Evolutionary conservation across 306 rosid species (phyloP).

Genomic region (Vigna radiata): DNA sequence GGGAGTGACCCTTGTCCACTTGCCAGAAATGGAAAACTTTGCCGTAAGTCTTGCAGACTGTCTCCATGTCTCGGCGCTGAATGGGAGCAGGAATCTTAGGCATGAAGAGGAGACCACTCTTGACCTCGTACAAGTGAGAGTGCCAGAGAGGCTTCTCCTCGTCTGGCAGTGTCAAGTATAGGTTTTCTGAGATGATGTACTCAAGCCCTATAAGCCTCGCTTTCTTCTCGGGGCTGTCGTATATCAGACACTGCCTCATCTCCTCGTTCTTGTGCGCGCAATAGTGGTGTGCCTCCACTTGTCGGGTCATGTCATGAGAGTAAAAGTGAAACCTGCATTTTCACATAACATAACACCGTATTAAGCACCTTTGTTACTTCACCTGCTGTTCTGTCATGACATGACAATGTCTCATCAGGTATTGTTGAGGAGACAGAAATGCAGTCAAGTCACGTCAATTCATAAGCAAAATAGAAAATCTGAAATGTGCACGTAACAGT

Average conservation of each 20-base stretch:
- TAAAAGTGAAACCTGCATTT: constrained; percentile 72
- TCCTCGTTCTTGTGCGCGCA: constrained; percentile 82
- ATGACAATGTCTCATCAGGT: too few species aligned
- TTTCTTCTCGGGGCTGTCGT: constrained; percentile 50
- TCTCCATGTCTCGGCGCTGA: constrained; percentile 64
- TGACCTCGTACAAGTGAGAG: constrained; percentile 84
- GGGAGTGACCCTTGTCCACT: constrained; percentile 61
- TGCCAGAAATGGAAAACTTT: constrained; percentile 88
- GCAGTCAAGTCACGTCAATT: too few species aligned
- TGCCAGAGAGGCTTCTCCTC: constrained; percentile 84
- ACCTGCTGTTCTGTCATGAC: too few species aligned
- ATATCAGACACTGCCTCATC: constrained; percentile 83
- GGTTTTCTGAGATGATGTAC: constrained; percentile 63
- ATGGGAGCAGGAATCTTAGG: constrained; percentile 59
- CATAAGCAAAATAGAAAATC: too few species aligned
- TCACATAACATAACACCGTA: not conserved
- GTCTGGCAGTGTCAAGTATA: constrained; percentile 75
- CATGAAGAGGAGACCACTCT: constrained; percentile 70
- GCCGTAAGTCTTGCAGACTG: constrained; percentile 78
- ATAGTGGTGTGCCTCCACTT: constrained; percentile 91
- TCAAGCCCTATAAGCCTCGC: constrained; percentile 70
- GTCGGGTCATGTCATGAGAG: constrained; percentile 76
- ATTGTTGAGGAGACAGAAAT: too few species aligned
- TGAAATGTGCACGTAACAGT: too few species aligned
- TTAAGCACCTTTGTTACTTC: too few species aligned